A percentile compares a stretch with the other conserved stretches of the same genome.
Conservation (phyloP, 2,329 filamentous ascomycete genomes). For the Fusarium sp. region DNA sequence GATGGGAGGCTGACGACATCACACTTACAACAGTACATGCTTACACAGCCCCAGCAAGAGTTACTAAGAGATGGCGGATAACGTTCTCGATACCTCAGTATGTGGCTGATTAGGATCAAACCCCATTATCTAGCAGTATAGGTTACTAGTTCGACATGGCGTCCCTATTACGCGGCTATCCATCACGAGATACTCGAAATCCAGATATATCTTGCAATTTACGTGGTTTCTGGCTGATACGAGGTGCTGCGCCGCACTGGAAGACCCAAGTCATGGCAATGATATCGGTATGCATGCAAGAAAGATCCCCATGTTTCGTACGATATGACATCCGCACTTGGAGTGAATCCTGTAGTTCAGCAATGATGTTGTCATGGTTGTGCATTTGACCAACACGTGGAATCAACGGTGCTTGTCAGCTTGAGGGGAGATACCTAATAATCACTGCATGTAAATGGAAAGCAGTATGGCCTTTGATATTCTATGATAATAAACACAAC, state of each 20-base stretch:
- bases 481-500: neutral
- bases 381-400: neutral
- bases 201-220: neutral
- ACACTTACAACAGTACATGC: too few species aligned
- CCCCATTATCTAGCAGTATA: neutral
- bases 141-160: neutral
- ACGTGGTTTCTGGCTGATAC: neutral
- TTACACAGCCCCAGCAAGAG: neutral
- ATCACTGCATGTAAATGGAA: neutral
- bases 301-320: neutral
- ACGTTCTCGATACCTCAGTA: neutral
- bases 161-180: conserved; percentile 1
- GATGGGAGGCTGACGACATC: neutral
- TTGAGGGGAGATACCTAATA: neutral
- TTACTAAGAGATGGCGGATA: neutral
- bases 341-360: neutral
- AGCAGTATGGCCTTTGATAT: neutral
- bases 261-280: neutral
- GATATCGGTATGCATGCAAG: neutral
- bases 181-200: neutral
- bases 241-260: conserved; percentile 24
- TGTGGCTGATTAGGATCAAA: neutral
- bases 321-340: neutral
- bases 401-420: neutral
- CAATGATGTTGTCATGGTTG: neutral